Evolutionary conservation across 148 eudicot genomes (phyloP).

Genomic region (Vaccinium darrowii): DNA sequence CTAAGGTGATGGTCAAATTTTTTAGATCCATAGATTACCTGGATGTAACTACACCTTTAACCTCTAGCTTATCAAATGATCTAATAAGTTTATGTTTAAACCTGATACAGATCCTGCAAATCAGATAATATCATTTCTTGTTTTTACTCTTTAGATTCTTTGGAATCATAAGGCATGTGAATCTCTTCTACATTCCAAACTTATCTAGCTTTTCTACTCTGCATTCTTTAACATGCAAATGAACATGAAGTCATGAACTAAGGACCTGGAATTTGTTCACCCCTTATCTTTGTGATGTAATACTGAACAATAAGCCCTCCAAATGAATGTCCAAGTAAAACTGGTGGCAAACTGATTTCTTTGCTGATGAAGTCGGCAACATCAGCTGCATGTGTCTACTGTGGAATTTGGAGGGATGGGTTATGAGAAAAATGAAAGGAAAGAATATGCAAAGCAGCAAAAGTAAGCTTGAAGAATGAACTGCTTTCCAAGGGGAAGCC

Average conservation of each 20-base stretch:
- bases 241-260: constrained; percentile 2
- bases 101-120: background rate
- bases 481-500: background rate
- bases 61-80: background rate
- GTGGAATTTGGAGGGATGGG: constrained; percentile 26
- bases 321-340: constrained; percentile 90
- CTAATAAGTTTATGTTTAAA: background rate
- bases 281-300: constrained; percentile 55
- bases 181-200: background rate
- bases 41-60: background rate
- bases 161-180: background rate
- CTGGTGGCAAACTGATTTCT: constrained; percentile 54
- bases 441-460: background rate
- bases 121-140: no score
- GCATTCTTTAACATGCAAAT: constrained; percentile 7
- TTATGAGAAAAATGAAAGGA: constrained; percentile 1
- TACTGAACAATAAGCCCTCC: constrained; percentile 90
- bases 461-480: background rate
- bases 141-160: background rate
- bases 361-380: constrained; percentile 70
- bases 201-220: background rate
- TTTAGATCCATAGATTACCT: background rate
- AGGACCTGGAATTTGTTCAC: constrained; percentile 39
- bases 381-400: constrained; percentile 92
- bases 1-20: background rate